Percentiles rank a stretch among this genome's conserved stretches.
These are phyloP conservation scores for Crithidia sp. DNA, from an alignment of 208 protist species.

Conservation along the genomic window DNA sequence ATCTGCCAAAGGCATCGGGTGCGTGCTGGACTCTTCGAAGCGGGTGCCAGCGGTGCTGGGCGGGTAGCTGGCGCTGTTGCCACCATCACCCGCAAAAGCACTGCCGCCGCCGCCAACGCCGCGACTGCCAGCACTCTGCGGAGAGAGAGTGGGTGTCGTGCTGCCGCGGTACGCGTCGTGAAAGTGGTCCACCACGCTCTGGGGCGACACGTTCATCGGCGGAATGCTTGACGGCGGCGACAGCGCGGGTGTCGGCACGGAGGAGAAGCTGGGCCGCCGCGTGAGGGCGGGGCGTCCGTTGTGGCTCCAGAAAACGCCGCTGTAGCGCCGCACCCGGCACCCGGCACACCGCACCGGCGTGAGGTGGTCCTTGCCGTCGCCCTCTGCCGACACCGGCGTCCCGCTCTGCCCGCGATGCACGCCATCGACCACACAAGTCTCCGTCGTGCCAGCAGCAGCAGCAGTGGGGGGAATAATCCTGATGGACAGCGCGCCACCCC, in stretches of 20 bases:
- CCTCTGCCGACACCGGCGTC: background rate
- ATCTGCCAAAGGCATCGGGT: background rate
- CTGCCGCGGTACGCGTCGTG: constrained; percentile 15
- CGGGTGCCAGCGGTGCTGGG: background rate
- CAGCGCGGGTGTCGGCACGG: background rate
- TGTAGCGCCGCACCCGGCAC: background rate
- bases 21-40: background rate
- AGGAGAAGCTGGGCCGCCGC: constrained; percentile 1
- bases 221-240: constrained; percentile 10
- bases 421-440: no score
- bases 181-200: constrained; percentile 20
- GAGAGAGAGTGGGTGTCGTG: background rate
- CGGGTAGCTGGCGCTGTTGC: background rate
- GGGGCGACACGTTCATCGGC: constrained; percentile 4
- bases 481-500: background rate
- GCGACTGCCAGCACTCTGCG: background rate
- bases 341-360: background rate
- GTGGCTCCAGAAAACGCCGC: background rate
- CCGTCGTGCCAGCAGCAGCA: no score
- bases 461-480: no score
- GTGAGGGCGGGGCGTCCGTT: background rate
- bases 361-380: constrained; percentile 16
- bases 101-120: background rate
- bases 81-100: background rate
- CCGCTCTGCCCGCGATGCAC: background rate